Evolutionary conservation across 2,329 filamentous ascomycete species (phyloP).

Genomic region (Microsporum ferrugineum): DNA sequence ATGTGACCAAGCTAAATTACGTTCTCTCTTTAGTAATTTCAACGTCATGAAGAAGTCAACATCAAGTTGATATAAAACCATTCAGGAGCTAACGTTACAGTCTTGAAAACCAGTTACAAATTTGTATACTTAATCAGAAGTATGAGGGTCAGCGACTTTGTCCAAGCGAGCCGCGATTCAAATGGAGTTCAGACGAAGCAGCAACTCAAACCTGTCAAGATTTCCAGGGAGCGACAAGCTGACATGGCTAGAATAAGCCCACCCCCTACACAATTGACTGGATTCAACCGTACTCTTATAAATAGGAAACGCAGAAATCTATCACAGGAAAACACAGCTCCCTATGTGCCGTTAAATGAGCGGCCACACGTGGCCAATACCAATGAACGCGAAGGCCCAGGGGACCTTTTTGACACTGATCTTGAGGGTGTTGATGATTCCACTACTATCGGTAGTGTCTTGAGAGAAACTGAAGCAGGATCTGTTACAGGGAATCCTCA

Average conservation of each 20-base stretch:
- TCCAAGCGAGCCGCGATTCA: constrained; percentile 19
- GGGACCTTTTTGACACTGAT: constrained; percentile 34
- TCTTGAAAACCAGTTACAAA: neutral
- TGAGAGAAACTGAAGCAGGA: constrained; percentile 17
- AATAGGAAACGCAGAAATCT: neutral
- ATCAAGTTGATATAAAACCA: too few species aligned
- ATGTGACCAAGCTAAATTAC: neutral
- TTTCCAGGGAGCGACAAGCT: constrained; percentile 23
- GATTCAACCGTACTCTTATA: neutral
- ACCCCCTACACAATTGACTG: constrained; percentile 15
- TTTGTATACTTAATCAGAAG: constrained; percentile 5
- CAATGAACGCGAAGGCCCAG: constrained; percentile 9
- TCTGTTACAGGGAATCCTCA: constrained; percentile 6
- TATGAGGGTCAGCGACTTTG: constrained; percentile 35
- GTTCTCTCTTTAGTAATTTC: too few species aligned
- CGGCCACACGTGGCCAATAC: neutral
- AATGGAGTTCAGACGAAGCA: constrained; percentile 3
- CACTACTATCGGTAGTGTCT: constrained; percentile 31
- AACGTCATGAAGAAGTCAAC: too few species aligned
- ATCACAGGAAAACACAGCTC: neutral
- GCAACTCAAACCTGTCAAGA: constrained; percentile 21
- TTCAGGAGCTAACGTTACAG: too few species aligned
- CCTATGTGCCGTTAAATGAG: neutral
- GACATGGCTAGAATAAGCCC: constrained; percentile 28
- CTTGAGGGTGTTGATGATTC: constrained; percentile 35